A percentile compares a stretch with the other conserved stretches of the same genome.
These are phyloP conservation scores for Parmelia sp. DNA, from an alignment of 495 filamentous ascomycete species.

Conservation along the genomic window DNA sequence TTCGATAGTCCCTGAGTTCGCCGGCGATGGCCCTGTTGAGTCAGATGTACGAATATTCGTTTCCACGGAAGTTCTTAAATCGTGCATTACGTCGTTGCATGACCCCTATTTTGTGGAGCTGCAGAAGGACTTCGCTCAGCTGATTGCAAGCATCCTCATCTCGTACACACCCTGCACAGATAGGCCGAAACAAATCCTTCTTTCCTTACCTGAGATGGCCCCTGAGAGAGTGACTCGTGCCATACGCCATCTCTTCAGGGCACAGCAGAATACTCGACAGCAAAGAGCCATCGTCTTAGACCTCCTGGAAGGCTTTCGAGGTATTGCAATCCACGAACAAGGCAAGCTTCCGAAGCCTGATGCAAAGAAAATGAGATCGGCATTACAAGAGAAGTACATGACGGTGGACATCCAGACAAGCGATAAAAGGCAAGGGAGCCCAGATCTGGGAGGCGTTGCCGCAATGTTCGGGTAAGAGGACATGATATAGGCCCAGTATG, in stretches of 20 bases:
- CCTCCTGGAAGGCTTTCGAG: slow-evolving; percentile 75
- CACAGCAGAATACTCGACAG: slow-evolving; percentile 53
- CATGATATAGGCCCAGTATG: too few relatives aligned
- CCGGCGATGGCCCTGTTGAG: slow-evolving; percentile 47
- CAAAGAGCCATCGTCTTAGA: slow-evolving; percentile 83
- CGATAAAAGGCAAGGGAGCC: slow-evolving; percentile 51
- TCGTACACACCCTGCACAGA: slow-evolving; percentile 59
- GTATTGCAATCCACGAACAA: slow-evolving; percentile 86
- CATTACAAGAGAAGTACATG: slow-evolving; percentile 53
- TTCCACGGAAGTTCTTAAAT: slow-evolving; percentile 71
- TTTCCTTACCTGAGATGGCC: slow-evolving; percentile 55
- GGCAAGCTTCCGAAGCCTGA: slow-evolving; percentile 64
- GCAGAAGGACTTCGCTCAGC: slow-evolving; percentile 82
- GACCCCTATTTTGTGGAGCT: slow-evolving; percentile 95
- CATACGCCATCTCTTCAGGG: slow-evolving; percentile 48
- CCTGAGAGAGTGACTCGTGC: slow-evolving; percentile 54
- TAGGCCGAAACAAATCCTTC: slow-evolving; percentile 47
- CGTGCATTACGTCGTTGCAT: slow-evolving; percentile 79
- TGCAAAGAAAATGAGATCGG: slow-evolving; percentile 45
- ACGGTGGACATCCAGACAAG: slow-evolving; percentile 35
- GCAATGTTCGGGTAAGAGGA: slow-evolving; percentile 58
- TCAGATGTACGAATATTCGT: slow-evolving; percentile 85
- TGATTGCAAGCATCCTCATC: slow-evolving; percentile 79
- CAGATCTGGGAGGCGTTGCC: slow-evolving; percentile 58
- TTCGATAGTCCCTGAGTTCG: slow-evolving; percentile 76